Evolutionary conservation across 208 protist species (phyloP).

Genomic region (Histomonas meleagridis): DNA sequence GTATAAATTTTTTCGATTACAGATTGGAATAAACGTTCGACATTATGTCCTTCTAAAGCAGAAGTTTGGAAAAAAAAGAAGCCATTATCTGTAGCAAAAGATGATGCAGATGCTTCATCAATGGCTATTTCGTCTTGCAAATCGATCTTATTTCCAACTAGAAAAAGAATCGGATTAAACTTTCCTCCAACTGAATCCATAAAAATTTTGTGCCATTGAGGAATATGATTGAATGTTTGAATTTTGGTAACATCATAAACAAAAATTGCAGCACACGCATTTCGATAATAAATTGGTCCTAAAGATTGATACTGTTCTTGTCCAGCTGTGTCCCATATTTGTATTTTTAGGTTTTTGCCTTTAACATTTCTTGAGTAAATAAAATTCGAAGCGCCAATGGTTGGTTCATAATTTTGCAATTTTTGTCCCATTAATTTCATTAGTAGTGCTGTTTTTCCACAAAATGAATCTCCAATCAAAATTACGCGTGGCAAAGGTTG

Average conservation of each 20-base stretch:
- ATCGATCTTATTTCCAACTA: not conserved
- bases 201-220: constrained; percentile 3
- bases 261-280: constrained; percentile 76
- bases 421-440: not conserved
- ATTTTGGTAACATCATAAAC: constrained; percentile 22
- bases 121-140: not conserved
- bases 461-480: not conserved
- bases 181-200: not conserved
- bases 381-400: not conserved
- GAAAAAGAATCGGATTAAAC: not conserved
- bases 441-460: not conserved
- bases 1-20: too few relatives aligned
- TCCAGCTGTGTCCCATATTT: constrained; percentile 74
- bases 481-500: too few relatives aligned
- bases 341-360: constrained; percentile 63
- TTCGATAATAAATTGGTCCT: constrained; percentile 78
- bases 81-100: not conserved
- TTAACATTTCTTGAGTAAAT: not conserved
- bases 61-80: not conserved
- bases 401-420: not conserved
- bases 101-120: not conserved
- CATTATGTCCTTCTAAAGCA: not conserved
- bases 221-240: not conserved
- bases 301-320: constrained; percentile 75
- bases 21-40: not conserved